These are phyloP conservation scores for Phaseolus coccineus DNA, from an alignment of 331 rosid species.

Conservation along the genomic window DNA sequence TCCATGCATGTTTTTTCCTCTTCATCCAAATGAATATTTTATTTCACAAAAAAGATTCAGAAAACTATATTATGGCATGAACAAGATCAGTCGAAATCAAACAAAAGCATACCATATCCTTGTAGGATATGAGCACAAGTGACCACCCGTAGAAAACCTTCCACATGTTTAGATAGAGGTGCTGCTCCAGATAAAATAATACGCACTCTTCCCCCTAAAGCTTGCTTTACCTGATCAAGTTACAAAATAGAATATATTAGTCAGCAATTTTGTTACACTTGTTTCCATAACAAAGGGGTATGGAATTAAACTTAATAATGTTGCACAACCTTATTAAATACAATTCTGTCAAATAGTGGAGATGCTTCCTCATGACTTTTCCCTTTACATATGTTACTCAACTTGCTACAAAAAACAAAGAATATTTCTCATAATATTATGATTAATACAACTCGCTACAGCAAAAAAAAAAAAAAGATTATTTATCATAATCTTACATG, in stretches of 20 bases:
- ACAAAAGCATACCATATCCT: constrained; percentile 83
- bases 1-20: neutral
- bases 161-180: constrained; percentile 83
- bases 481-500: constrained; percentile 25
- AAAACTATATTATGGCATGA: neutral
- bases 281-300: constrained; percentile 13
- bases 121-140: constrained; percentile 87
- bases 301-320: constrained; percentile 22
- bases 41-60: neutral
- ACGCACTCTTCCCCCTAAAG: constrained; percentile 84
- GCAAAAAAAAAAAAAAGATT: constrained; percentile 11
- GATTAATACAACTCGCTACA: constrained; percentile 61
- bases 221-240: constrained; percentile 77
- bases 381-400: constrained; percentile 70
- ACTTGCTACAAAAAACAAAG: constrained; percentile 61
- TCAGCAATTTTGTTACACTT: neutral
- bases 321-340: constrained; percentile 76
- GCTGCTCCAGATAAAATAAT: constrained; percentile 96
- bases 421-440: constrained; percentile 34
- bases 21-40: constrained; percentile 4
- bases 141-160: constrained; percentile 83
- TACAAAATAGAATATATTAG: constrained; percentile 37
- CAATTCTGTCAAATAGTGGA: constrained; percentile 79
- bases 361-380: constrained; percentile 63
- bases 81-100: neutral